Evolutionary conservation across 257 asterid genomes (phyloP).

Genomic region (Solanum arcanum): DNA sequence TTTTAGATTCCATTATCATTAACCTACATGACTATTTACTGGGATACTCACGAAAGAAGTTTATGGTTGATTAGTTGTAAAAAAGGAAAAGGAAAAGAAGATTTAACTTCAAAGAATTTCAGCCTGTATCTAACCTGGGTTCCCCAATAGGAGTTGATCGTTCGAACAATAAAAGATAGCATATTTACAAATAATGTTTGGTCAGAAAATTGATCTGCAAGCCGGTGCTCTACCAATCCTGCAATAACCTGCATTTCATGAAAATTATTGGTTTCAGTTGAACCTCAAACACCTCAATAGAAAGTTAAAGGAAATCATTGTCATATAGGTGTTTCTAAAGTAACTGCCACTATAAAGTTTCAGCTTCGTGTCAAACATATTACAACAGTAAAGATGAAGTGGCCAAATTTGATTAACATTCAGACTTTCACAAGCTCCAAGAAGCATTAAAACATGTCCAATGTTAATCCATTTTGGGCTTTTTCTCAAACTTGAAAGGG

Average conservation of each 20-base stretch:
- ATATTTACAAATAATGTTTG: constrained; percentile 66
- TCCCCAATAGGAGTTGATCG: constrained; percentile 95
- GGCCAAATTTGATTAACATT: background rate
- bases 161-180: constrained; percentile 77
- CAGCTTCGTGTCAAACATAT: background rate
- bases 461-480: background rate
- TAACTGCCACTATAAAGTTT: background rate
- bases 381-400: background rate
- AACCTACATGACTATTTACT: background rate
- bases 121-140: constrained; percentile 48
- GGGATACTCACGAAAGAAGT: background rate
- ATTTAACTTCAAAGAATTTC: background rate
- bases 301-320: background rate
- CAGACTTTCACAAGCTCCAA: background rate
- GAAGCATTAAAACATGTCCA: background rate
- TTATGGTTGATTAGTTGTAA: background rate
- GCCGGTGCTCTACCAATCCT: constrained; percentile 78
- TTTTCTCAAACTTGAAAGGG: background rate
- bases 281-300: background rate
- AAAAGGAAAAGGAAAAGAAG: background rate
- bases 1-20: background rate
- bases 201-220: constrained; percentile 64
- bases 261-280: background rate
- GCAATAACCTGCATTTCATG: constrained; percentile 58
- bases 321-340: background rate